Evolutionary conservation across 345 rosid species (phyloP), one percentile per base, ranked within the genome.

Genomic region (Conringia planisiliqua): DNA sequence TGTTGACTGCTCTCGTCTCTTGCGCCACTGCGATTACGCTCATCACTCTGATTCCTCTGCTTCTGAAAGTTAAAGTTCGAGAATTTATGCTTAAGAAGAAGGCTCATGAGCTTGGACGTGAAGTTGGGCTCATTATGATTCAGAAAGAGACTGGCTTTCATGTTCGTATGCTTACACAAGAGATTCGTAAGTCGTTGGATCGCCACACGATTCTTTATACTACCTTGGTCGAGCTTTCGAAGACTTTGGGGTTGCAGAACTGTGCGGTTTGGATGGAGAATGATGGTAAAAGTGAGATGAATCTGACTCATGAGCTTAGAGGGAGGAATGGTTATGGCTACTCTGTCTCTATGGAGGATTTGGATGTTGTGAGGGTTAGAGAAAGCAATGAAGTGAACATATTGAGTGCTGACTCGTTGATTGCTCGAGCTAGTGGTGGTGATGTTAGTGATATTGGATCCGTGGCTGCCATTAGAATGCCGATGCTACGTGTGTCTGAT

Each of bases 201-300:
- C 83, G 92, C 29, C 99, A 92, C 62, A 92, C 85, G 1, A 86
- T 95, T 75, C 82, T 95, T 62, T 36, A 92, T 70, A 92, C 99
- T 1, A 95, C 99, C 10, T 79, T 95, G 81, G 97, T 92, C 7
- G 97, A 95, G 89, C 82, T 95, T 51, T 89, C 99, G 0, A 89
- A 95, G 84, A 95, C 97, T 22, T 60, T 95, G 50, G 89, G 75
- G 35, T 82, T 95, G 82, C 96, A 87, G 71, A 95, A 90, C 36
- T 95, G 99, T 52, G 97, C 97, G 0, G 89, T 95, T 63, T 95
- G 99, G 99, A 95, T 95, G 97, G 92, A 95, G 20, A 86, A 86
- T 70, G 87, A 83, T 43, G 73, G 35, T 9, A 86, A 77, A 75
- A 85, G 82, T 0, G 85, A 83, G 82, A 83, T 95, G 97, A 79